A percentile compares a stretch with the other conserved stretches of the same genome.
Conservation (phyloP, 257 asterid species). For the Ilex asprella region DNA sequence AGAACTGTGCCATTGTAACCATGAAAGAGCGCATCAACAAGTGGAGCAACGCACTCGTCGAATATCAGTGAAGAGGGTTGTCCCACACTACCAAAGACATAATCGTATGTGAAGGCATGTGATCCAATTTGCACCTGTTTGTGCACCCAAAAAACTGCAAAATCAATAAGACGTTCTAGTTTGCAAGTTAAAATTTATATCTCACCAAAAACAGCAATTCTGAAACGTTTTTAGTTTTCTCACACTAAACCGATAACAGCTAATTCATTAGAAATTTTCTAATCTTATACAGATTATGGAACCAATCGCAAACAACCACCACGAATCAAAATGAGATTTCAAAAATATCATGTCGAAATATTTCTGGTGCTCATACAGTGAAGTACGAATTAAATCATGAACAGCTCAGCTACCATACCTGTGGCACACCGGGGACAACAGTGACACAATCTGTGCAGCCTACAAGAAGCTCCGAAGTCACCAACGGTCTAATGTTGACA, state of each 20-base stretch:
- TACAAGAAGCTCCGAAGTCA: conserved; percentile 79
- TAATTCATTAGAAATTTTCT: too few relatives aligned
- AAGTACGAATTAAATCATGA: too few relatives aligned
- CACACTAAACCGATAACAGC: too few relatives aligned
- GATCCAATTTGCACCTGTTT: conserved; percentile 94
- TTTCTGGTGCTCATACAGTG: too few relatives aligned
- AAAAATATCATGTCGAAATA: too few relatives aligned
- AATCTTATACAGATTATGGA: too few relatives aligned
- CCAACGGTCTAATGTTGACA: conserved; percentile 77
- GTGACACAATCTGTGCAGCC: conserved; percentile 90
- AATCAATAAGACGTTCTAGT: neutral
- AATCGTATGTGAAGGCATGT: conserved; percentile 84
- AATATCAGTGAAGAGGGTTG: conserved; percentile 52
- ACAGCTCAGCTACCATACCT: conserved; percentile 32
- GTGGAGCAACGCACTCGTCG: conserved; percentile 73
- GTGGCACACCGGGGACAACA: conserved; percentile 64
- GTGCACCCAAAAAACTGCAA: conserved; percentile 18
- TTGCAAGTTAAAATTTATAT: neutral
- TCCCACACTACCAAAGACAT: conserved; percentile 67
- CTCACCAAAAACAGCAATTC: neutral
- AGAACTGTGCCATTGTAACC: conserved; percentile 97
- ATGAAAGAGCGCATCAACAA: conserved; percentile 73
- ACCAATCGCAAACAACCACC: too few relatives aligned
- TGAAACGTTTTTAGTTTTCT: too few relatives aligned
- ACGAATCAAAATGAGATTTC: too few relatives aligned